Conservation (phyloP, 2,329 filamentous ascomycete species). For the Rasamsonia emersonii region DNA sequence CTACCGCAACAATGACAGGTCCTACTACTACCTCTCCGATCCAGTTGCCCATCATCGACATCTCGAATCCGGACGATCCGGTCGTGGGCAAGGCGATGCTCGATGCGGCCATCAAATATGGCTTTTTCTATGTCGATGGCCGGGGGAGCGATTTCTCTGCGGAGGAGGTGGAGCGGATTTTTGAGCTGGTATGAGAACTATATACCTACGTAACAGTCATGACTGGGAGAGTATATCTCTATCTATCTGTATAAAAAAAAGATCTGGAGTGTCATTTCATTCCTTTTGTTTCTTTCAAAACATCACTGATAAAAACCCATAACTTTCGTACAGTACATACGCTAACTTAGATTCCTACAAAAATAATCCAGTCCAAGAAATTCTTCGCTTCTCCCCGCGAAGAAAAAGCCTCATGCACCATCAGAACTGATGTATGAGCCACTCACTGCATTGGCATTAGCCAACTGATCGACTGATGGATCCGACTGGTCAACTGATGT, state of each 20-base stretch:
- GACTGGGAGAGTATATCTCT: too few species aligned
- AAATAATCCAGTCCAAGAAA: conserved; percentile 49
- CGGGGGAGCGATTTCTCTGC: conserved; percentile 59
- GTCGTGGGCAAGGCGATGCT: conserved; percentile 61
- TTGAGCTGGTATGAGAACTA: conserved; percentile 54
- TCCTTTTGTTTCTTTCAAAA: conserved; percentile 3
- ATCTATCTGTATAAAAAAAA: not conserved
- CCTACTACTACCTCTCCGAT: conserved; percentile 16
- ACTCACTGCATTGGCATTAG: too few species aligned
- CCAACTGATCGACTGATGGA: too few species aligned
- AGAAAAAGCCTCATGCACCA: conserved; percentile 67
- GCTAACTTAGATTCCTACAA: too few species aligned
- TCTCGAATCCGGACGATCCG: conserved; percentile 53
- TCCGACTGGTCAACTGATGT: conserved; percentile 1
- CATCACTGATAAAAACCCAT: not conserved
- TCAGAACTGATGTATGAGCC: conserved; percentile 50
- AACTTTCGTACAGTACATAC: too few species aligned
- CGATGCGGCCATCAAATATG: conserved; percentile 69
- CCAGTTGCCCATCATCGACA: conserved; percentile 73
- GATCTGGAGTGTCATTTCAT: too few species aligned
- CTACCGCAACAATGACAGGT: conserved; percentile 16
- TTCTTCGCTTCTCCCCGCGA: conserved; percentile 64
- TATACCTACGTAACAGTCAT: not conserved
- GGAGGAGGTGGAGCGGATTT: conserved; percentile 60
- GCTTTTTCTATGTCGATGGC: conserved; percentile 84